Conservation (phyloP, 352 stramenopile genomes). For the Poterioochromonas sp. region DNA sequence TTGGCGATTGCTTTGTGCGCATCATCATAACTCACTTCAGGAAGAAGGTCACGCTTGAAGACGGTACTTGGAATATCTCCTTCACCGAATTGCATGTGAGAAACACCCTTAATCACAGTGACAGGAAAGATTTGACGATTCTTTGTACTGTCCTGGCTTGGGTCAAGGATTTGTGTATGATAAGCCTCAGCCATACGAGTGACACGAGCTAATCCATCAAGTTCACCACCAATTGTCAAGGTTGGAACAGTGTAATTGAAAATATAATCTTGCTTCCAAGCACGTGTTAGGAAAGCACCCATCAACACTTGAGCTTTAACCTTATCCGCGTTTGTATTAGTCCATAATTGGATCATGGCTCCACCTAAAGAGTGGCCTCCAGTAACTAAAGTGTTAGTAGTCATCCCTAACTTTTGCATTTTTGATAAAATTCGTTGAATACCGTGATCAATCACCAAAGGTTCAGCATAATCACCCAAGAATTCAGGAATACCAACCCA, state of each 20-base stretch:
- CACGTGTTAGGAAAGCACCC: conserved; percentile 35
- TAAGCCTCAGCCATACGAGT: conserved; percentile 39
- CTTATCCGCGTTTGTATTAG: conserved; percentile 18
- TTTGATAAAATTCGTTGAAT: no score
- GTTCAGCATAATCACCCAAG: no score
- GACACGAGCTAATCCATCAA: conserved; percentile 40
- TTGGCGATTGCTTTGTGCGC: conserved; percentile 15
- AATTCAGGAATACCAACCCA: no score
- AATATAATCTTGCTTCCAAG: conserved; percentile 32
- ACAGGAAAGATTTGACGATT: conserved; percentile 34
- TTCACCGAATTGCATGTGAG: conserved; percentile 41
- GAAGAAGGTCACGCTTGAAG: conserved; percentile 1
- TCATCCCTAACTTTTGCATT: no score
- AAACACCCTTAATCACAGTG: conserved; percentile 39
- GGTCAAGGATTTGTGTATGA: conserved; percentile 36
- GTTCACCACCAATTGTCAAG: conserved; percentile 42
- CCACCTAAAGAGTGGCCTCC: conserved; percentile 43
- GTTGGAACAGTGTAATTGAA: conserved; percentile 41
- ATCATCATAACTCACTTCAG: conserved; percentile 16
- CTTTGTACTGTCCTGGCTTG: conserved; percentile 6
- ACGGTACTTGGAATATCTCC: conserved; percentile 33
- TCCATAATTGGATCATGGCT: conserved; percentile 38
- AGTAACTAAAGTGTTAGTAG: no score
- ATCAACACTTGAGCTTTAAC: conserved; percentile 36
- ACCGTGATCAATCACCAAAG: no score